These are phyloP conservation scores for Melastoma malabathricum DNA, from an alignment of 345 rosid species.

Conservation along the genomic window DNA sequence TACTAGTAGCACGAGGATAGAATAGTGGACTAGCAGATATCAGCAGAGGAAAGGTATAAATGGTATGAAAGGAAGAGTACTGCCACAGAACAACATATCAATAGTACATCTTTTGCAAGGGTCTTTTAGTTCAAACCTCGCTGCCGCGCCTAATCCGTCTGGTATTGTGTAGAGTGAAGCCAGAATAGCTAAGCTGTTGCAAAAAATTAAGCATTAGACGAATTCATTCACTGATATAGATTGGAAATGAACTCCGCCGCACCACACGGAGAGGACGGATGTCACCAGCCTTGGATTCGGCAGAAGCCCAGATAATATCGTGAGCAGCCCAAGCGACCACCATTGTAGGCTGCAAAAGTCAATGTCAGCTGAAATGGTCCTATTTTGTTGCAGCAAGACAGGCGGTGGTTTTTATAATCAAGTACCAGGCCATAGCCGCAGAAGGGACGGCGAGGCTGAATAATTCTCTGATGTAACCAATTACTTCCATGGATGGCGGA, in stretches of 20 bases:
- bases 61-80: not conserved
- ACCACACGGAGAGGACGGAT: slow-evolving; percentile 77
- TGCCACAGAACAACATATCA: too few relatives aligned
- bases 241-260: slow-evolving; percentile 7
- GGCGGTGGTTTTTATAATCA: too few relatives aligned
- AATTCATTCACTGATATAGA: too few relatives aligned
- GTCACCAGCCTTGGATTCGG: slow-evolving; percentile 80
- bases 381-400: not conserved
- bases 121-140: slow-evolving; percentile 26
- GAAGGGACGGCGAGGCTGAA: slow-evolving; percentile 34
- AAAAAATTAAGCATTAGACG: slow-evolving; percentile 1
- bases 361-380: not conserved
- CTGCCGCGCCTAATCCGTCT: slow-evolving; percentile 53
- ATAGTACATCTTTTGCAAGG: not conserved
- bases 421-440: slow-evolving; percentile 34
- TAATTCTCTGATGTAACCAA: slow-evolving; percentile 21
- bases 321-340: slow-evolving; percentile 83
- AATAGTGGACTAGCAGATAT: not conserved
- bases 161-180: slow-evolving; percentile 42
- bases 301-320: slow-evolving; percentile 59
- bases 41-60: not conserved
- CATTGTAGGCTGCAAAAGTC: slow-evolving; percentile 24
- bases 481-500: slow-evolving; percentile 14
- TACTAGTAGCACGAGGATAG: slow-evolving; percentile 11
- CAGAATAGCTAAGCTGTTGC: slow-evolving; percentile 36